phyloP scores from a whole-genome alignment of 257 asterid genomes.

The Solanum medicagineum region DNA sequence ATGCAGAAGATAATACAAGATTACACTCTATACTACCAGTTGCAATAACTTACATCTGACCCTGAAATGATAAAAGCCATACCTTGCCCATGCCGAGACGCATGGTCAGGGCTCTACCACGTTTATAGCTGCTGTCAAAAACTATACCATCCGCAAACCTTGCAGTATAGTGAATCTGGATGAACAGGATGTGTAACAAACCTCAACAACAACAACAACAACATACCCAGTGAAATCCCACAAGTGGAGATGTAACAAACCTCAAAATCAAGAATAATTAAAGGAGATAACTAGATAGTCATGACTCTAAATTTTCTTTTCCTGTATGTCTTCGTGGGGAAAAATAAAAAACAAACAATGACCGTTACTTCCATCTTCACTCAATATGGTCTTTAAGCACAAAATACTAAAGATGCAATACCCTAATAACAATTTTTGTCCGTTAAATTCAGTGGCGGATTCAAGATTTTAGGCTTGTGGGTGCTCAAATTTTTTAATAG shows the following conservation, averaged over 20 bases:
- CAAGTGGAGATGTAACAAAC: not conserved
- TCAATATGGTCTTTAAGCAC: not conserved
- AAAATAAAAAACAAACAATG: not conserved
- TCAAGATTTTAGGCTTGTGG: too few species aligned
- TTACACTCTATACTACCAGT: not conserved
- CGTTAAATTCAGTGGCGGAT: too few species aligned
- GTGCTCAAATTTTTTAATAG: too few species aligned
- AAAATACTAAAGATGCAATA: not conserved
- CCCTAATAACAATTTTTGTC: not conserved
- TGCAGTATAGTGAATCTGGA: slow-evolving; percentile 81
- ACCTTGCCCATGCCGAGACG: slow-evolving; percentile 90
- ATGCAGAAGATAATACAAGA: not conserved
- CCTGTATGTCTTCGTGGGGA: not conserved
- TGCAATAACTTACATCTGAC: not conserved
- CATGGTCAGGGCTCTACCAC: slow-evolving; percentile 81
- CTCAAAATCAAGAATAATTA: not conserved
- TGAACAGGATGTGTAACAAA: not conserved
- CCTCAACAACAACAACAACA: too few species aligned
- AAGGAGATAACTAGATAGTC: not conserved
- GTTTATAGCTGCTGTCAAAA: slow-evolving; percentile 77
- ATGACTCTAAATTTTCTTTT: not conserved
- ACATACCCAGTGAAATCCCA: too few species aligned
- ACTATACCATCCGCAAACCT: slow-evolving; percentile 78
- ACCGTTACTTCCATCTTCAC: not conserved
- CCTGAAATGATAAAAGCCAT: not conserved